Percentiles rank a stretch among this genome's conserved stretches.
Conservation (phyloP, 208 protist genomes). For the Trypanosoma conorhini region DNA sequence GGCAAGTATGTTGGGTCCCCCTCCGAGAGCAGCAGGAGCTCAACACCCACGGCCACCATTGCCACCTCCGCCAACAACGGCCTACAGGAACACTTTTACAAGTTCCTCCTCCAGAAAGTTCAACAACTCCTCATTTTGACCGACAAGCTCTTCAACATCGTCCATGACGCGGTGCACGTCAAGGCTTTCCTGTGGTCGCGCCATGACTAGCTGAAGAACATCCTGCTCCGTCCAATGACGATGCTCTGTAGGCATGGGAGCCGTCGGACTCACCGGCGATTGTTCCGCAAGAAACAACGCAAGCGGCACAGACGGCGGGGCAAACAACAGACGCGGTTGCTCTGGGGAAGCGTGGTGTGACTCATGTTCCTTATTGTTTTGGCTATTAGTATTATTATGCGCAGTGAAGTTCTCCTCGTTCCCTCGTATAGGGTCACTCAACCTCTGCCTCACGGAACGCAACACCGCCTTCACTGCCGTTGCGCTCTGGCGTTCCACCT, state of each 20-base stretch:
- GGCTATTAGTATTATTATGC: conserved; percentile 15
- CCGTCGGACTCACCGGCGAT: neutral
- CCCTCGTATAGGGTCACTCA: conserved; percentile 1
- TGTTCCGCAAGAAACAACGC: conserved; percentile 17
- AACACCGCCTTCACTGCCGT: conserved; percentile 7
- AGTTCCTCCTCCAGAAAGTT: conserved; percentile 48
- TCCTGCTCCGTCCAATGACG: conserved; percentile 44
- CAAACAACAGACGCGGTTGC: conserved; percentile 21
- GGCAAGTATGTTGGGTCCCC: neutral
- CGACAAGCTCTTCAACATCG: conserved; percentile 42
- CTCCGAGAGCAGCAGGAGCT: too few species aligned
- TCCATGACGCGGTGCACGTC: conserved; percentile 73
- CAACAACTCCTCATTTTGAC: conserved; percentile 44
- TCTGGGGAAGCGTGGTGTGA: neutral
- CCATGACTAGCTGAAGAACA: conserved; percentile 62
- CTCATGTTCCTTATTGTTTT: conserved; percentile 15
- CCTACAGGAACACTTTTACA: conserved; percentile 18
- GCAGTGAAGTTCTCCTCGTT: neutral
- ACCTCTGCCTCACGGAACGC: conserved; percentile 1
- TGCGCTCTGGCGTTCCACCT: conserved; percentile 33
- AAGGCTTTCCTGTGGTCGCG: conserved; percentile 40
- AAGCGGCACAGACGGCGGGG: conserved; percentile 26
- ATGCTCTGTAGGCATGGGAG: neutral
- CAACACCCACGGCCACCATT: neutral
- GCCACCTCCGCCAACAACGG: neutral